A percentile compares a stretch with the other conserved stretches of the same genome.
Evolutionary conservation across 2,329 filamentous ascomycete genomes (phyloP).

Genomic region (Neodidymelliopsis sp.): DNA sequence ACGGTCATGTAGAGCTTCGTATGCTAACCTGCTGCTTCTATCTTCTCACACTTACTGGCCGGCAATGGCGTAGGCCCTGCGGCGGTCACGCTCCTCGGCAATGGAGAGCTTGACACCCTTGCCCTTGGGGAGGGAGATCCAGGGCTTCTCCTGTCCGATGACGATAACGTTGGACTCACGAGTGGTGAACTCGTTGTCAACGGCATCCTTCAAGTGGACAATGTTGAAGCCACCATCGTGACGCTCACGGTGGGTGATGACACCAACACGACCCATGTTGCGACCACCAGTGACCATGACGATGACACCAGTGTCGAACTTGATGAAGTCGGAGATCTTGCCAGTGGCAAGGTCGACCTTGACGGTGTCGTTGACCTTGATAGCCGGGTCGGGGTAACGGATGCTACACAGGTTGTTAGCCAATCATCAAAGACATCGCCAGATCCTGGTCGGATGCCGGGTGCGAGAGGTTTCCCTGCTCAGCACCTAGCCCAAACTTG

Average conservation of each 20-base stretch:
- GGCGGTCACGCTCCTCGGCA: slow-evolving; percentile 98
- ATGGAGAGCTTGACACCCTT: slow-evolving; percentile 99
- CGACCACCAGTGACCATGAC: slow-evolving; percentile 99
- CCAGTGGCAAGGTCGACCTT: slow-evolving; percentile 97
- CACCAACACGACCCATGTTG: slow-evolving; percentile 99
- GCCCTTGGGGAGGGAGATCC: slow-evolving; percentile 99
- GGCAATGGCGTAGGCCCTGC: slow-evolving; percentile 73
- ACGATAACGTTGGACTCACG: slow-evolving; percentile 99
- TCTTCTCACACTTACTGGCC: slow-evolving; percentile 52
- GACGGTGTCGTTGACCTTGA: slow-evolving; percentile 99
- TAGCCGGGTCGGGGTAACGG: slow-evolving; percentile 96
- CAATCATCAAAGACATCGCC: slow-evolving; percentile 62
- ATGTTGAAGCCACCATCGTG: slow-evolving; percentile 99
- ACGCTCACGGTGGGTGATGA: slow-evolving; percentile 99
- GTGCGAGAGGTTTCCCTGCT: slow-evolving; percentile 62
- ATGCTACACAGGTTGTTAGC: slow-evolving; percentile 71
- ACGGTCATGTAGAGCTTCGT: slow-evolving; percentile 38
- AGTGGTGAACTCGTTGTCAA: slow-evolving; percentile 99
- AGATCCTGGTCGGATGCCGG: slow-evolving; percentile 99
- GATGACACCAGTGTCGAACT: slow-evolving; percentile 97
- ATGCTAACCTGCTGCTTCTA: slow-evolving; percentile 31
- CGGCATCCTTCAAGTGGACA: slow-evolving; percentile 99
- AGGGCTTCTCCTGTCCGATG: slow-evolving; percentile 98
- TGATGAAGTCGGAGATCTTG: slow-evolving; percentile 98
- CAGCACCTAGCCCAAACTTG: slow-evolving; percentile 50